Evolutionary conservation across 148 eudicot genomes (phyloP), one percentile per base, ranked within the genome.

Genomic region (Camellia granthamiana): DNA sequence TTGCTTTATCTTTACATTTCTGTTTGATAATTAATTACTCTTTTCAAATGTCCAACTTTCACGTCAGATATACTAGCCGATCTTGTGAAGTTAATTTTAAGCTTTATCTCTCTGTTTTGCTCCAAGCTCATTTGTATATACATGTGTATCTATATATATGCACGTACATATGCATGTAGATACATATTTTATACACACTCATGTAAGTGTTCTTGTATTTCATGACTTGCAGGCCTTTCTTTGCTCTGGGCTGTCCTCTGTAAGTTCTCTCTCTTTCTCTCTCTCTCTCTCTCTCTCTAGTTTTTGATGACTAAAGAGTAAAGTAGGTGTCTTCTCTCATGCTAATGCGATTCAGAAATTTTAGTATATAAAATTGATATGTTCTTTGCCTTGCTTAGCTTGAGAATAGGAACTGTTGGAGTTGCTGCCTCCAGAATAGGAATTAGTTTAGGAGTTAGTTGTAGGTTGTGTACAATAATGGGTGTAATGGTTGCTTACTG

Each of bases 211-310:
- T 23, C 30, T 23, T 23, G 30, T 13, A 63, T 67, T 46, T 75
- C 54, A 23, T 23, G 30, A 13, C 77, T 77, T 82, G 78, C 81
- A 83, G 85, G 85, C 82, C 82, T 79, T 64, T 79, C 18, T 4
- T 79, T 79, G 75, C 76, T 65, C 79, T 83, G 79, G 85, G 70
- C 41, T 83, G 23, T 60, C 85, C 85, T 75, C 79, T 83, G 85
- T 83, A 75, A 83, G 30, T 23, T 23, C 30, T 23, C 30, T 68
- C 56, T 79, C 75, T 58, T 0, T 23, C 30, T 68, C 56, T 79
- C 75, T 58, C 44, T 70, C 69, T 76, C 79, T 47, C 79, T 46
- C 58, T 63, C 42, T 19, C 69, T 69, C 52, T 69, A 3, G 4
- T 38, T 5, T 18, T 42, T 16, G 49, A 14, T 42, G 19, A 8